Evolutionary conservation across 345 rosid genomes (phyloP), one percentile per base, ranked within the genome.

Genomic region (Mercurialis annua): DNA sequence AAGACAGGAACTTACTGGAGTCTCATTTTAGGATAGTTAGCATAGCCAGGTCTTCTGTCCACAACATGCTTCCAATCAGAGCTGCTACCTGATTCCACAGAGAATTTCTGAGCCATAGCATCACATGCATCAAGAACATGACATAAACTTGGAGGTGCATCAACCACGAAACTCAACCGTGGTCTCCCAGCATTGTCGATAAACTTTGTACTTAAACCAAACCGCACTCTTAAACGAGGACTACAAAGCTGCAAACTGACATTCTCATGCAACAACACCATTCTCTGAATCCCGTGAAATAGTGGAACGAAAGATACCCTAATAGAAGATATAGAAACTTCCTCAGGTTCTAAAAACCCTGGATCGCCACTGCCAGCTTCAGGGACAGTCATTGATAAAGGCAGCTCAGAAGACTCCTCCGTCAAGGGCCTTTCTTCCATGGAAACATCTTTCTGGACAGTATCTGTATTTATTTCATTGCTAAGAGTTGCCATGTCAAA

Each of bases 61-160:
- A 91, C 79, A 2, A 84, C 77, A 55, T 62, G 67, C 73, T 81
- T 83, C 99, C 99, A 91, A 29, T 83, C 81, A 49, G 95, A 90
- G 64, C 67, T 50, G 73, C 85, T 79, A 67, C 87, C 86, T 1
- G 83, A 86, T n/a, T 86, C 92, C 42, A 31, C 51, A 9, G 18
- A 77, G 20, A 77, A 69, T 68, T 79, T 80, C 42, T 76, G 75
- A 1, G 78, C 90, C 71, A 67, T 65, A 47, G 40, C 60, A 69
- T 90, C 84, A 77, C 97, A 88, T 67, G 86, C 81, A 49, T 87
- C 84, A 7, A 92, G 92, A 71, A 88, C 73, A 5, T 47, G 38
- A 74, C 82, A 84, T 29, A 90, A 73, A 52, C 72, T 76, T 71
- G 83, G 81, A 71, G 85, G n/a, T 47, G 76, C 70, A 63, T 85